Base-by-base conservation (phyloP, 2,329 filamentous ascomycete species). In the Pseudogymnoascus destructans region DNA sequence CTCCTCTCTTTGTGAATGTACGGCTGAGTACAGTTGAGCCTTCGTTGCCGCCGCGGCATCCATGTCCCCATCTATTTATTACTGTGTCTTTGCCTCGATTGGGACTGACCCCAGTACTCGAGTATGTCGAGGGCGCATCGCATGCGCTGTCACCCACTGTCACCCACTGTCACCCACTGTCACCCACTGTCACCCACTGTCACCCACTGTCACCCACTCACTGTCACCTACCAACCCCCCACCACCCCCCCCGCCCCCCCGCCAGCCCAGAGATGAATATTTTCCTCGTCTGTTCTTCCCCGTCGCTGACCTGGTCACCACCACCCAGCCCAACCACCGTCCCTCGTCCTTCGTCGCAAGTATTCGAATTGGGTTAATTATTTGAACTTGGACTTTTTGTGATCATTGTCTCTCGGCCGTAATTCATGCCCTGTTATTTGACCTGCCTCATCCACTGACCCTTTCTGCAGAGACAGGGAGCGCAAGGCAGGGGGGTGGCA, bases 1-100 rank as follows among this genome's bases (percentile, higher is more conserved):
- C 40, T 23, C 38, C 19, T n/a, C 19, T 21, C 15, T 19, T 6
- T 19, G 7, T 38, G 35, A 5, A 19, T 42, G 17, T 21, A 40
- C n/a, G n/a, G n/a, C n/a, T n/a, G n/a, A n/a, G n/a, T n/a, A n/a
- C n/a, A n/a, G n/a, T n/a, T n/a, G 21, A 25, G 21, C 21, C 9
- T 25, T 46, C 40, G 40, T 46, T 46, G 40, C 40, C 40, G 54
- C 54, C 33, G 30, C 54, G 5, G 54, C 6, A 38, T 9, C 25
- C 13, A 38, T n/a, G 54, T 38, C 33, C 17, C 33, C 54, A 25
- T 55, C 54, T 55, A 55, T 55, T 55, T 55, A 55, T 55, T 55
- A 35, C 54, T 10, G 33, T 55, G 33, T 33, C 33, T 17, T 55
- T 55, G 30, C 54, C 54, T 55, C 54, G 8, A 55, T 55, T 55